Percentiles rank a stretch among this genome's conserved stretches.
phyloP scores from a whole-genome alignment of 805 yeast species.

The Candida endomychidarum region DNA sequence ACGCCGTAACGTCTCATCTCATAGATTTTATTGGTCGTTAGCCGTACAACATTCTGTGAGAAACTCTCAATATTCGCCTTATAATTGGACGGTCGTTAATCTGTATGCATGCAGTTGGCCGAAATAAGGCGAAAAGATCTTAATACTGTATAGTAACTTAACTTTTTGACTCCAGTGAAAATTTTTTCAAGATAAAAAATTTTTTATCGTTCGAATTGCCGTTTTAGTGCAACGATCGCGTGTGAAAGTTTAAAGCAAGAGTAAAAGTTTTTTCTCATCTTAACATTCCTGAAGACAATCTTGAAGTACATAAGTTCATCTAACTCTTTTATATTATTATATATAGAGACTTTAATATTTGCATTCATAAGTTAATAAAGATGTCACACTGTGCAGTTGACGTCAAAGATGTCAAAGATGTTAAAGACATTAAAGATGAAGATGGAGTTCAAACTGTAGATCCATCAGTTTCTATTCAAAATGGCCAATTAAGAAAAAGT shows the following conservation, averaged over 20 bases:
- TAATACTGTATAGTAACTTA: not conserved
- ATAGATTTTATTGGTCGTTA: no score
- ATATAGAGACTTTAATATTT: no score
- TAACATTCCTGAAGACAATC: not conserved
- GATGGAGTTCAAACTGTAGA: not conserved
- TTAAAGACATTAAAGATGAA: conserved; percentile 2
- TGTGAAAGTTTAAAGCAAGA: conserved; percentile 5
- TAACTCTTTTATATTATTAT: no score
- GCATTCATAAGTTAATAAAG: not conserved
- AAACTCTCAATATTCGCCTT: no score
- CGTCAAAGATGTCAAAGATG: not conserved
- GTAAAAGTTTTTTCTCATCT: conserved; percentile 3
- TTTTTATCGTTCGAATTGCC: conserved; percentile 7
- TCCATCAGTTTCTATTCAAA: conserved; percentile 6
- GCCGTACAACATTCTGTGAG: no score
- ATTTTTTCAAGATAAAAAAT: not conserved
- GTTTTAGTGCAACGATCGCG: conserved; percentile 2
- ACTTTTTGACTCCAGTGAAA: not conserved
- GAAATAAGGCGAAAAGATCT: no score
- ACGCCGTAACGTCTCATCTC: no score
- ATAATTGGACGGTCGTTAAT: no score
- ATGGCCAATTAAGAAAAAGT: conserved; percentile 11
- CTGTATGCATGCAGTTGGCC: no score
- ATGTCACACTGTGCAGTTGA: not conserved
- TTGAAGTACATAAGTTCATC: no score